Base-by-base conservation (phyloP, 306 rosid genomes). In the Dryas octopetala region DNA sequence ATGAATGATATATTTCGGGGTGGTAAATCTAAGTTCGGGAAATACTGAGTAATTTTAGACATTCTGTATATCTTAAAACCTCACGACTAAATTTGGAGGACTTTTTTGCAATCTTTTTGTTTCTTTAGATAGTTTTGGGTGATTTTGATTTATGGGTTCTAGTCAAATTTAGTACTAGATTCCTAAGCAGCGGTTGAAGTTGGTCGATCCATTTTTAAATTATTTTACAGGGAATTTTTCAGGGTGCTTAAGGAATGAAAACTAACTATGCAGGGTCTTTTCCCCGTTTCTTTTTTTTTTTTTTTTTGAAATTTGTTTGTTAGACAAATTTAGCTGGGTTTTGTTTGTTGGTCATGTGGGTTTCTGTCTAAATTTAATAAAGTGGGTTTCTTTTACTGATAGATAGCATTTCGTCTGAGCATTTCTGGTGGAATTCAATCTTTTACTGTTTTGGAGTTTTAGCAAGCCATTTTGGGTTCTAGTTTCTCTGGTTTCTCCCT, bases 391-490 rank as follows among this genome's bases (percentile, higher is more conserved):
- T 32, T 83, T 77, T 82, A 77, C 62, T 74, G 81, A 75, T 48
- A 67, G 77, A 76, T 59, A 44, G 46, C 73, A 70, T 60, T 85
- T 82, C 23, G 44, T 47, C 66, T 46, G 66, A 51, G 38, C 38
- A 32, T 32, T 32, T 32, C 38, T 32, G 38, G 38, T 1, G 38
- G 38, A 1, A 1, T 32, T 32, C 38, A 32, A 32, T 32, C 38
- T 32, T 32, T 32, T 32, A 2, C 38, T 32, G 38, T 32, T 32
- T 32, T 32, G 86, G 70, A 73, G 75, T 82, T 66, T 85, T 85
- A 75, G 86, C 77, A 82, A 82, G 80, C 89, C 85, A 78, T 78
- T 72, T 80, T 80, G 77, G 76, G 88, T 81, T 79, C 84, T 78
- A 79, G 82, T 86, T 86, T 76, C 81, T 81, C 59, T 83, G 66